Base-by-base conservation (phyloP, 2,329 filamentous ascomycete genomes). In the Penicillium sp. region DNA sequence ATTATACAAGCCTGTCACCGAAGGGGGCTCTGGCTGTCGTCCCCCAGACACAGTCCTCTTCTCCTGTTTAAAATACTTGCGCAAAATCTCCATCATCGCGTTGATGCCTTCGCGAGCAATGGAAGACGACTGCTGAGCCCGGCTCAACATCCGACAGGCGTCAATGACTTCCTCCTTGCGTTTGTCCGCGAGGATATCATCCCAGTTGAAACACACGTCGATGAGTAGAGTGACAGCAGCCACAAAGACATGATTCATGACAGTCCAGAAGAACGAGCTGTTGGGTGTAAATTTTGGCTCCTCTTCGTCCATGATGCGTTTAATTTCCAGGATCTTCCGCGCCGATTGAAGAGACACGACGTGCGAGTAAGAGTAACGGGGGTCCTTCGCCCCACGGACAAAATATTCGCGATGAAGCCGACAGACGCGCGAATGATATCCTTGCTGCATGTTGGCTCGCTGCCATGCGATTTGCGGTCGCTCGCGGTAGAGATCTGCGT, bases 221-320 rank as follows among this genome's bases (percentile, higher is more conserved):
- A 69, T 64, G 4, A 69, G 43, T 8, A 70, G 37, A 4, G 67
- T 62, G 1, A 64, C 62, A 1, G 63, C 62, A 2, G 67, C 66
- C 52, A 69, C 60, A 38, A 69, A 70, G 0, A 70, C 58, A 30
- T 68, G 64, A 39, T 70, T 61, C 48, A 65, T 59, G 4, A 66
- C 54, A 2, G 57, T 50, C 58, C 63, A 65, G 10, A 59, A 51
- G 2, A 51, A 50, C 2, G 53, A 59, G 25, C 54, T 59, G 11
- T 53, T 56, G 5, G 53, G 57, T 3, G 37, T 50, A 13, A 60
- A 54, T 4, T 37, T 36, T 0, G 56, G 54, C 15, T 58, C 53
- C 3, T 60, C 52, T 16, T 57, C 49, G 17, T 65, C 60, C 48
- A 67, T 57, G 7, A 64, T 57, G 2, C 57, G 52, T 36, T 67